These are phyloP conservation scores for Prunella vulgaris DNA, from an alignment of 257 asterid genomes.

Conservation along the genomic window DNA sequence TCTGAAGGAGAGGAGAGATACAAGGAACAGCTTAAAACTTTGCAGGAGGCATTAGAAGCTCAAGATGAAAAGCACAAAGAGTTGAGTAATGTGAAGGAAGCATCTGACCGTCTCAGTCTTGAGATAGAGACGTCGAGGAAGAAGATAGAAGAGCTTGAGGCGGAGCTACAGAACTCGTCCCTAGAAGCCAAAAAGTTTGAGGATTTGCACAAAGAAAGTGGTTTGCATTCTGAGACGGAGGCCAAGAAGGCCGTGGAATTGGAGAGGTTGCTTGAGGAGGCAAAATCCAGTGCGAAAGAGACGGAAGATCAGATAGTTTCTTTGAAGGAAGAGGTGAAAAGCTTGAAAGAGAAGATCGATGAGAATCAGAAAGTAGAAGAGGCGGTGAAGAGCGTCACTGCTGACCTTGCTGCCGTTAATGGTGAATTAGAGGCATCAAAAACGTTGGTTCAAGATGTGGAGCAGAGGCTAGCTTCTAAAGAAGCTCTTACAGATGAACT, in stretches of 20 bases:
- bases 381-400: constrained; percentile 39
- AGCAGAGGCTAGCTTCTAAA: constrained; percentile 61
- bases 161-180: constrained; percentile 41
- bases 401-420: constrained; percentile 55
- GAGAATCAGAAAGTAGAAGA: constrained; percentile 70
- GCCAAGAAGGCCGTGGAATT: constrained; percentile 54
- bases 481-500: constrained; percentile 50
- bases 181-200: constrained; percentile 59
- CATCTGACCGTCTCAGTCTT: constrained; percentile 50
- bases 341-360: constrained; percentile 44
- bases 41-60: constrained; percentile 58
- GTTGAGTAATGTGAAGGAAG: constrained; percentile 48
- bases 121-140: constrained; percentile 65
- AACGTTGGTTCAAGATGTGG: constrained; percentile 54
- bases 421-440: constrained; percentile 63
- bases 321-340: constrained; percentile 50
- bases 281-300: constrained; percentile 51
- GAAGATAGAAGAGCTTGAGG: constrained; percentile 62
- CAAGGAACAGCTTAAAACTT: constrained; percentile 45
- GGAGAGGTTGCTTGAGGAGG: constrained; percentile 63
- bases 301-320: constrained; percentile 59
- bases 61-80: constrained; percentile 57
- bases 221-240: constrained; percentile 70
- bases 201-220: constrained; percentile 72
- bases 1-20: constrained; percentile 51